Conservation (phyloP, 2,329 filamentous ascomycete species). For the Tolypocladium amazonense region DNA sequence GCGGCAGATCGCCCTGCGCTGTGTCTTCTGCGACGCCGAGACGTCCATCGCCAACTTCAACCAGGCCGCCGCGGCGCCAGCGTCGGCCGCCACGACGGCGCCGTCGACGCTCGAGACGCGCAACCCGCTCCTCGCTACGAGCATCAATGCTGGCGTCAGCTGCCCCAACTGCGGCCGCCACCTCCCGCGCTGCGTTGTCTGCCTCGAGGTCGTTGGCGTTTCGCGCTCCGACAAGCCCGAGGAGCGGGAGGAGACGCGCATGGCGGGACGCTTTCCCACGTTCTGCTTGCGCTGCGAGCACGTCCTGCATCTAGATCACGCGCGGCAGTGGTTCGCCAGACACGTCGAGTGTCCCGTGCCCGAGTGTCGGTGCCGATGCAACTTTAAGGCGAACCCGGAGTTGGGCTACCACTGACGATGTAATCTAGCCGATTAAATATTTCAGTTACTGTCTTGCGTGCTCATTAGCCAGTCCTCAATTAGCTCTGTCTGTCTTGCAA, state of each 20-base stretch:
- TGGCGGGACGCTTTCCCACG: constrained; percentile 51
- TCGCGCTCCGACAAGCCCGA: constrained; percentile 50
- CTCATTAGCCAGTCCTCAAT: not conserved
- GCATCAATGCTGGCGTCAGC: constrained; percentile 49
- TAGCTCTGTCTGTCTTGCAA: not conserved
- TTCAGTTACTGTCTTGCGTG: not conserved
- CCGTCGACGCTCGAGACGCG: constrained; percentile 19
- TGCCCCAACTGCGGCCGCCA: constrained; percentile 58
- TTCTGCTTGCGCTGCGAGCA: constrained; percentile 61
- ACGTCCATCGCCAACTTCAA: constrained; percentile 33
- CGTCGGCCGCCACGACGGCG: constrained; percentile 11
- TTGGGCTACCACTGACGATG: constrained; percentile 34
- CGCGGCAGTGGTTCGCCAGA: constrained; percentile 53
- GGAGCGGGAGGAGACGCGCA: constrained; percentile 34
- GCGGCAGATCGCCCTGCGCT: constrained; percentile 63
- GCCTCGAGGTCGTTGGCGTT: constrained; percentile 55
- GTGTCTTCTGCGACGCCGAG: constrained; percentile 62
- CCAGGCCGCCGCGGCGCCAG: constrained; percentile 13
- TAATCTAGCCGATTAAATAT: not conserved
- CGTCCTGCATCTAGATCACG: constrained; percentile 57
- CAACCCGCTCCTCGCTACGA: constrained; percentile 49
- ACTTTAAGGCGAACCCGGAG: constrained; percentile 49
- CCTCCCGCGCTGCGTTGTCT: constrained; percentile 57
- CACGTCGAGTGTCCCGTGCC: constrained; percentile 59
- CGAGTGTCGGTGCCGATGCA: constrained; percentile 56